Evolutionary conservation across 106 monocot genomes (phyloP).

Genomic region (Agapanthus africanus): DNA sequence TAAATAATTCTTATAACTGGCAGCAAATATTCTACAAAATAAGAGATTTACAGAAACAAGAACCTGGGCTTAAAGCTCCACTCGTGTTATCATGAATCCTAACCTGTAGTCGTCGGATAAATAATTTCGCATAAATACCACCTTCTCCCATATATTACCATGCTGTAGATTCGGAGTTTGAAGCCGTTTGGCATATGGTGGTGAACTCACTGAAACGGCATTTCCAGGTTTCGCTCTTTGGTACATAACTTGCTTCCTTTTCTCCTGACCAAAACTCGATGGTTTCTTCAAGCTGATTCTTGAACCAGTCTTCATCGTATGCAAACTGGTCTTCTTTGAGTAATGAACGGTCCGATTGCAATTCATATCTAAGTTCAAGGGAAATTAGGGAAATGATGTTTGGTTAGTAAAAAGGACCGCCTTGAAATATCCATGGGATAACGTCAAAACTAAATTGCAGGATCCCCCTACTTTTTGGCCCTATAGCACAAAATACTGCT

Average conservation of each 20-base stretch:
- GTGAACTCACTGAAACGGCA: conserved; percentile 56
- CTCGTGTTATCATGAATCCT: no score
- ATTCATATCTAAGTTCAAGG: conserved; percentile 54
- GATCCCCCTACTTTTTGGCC: no score
- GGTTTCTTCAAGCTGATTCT: conserved; percentile 28
- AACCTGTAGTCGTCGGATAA: no score
- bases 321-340: conserved; percentile 54
- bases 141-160: no score
- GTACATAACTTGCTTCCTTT: conserved; percentile 40
- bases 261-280: conserved; percentile 55
- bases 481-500: no score
- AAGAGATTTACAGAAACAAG: no score
- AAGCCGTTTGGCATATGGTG: conserved; percentile 25
- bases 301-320: conserved; percentile 59
- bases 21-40: no score
- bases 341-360: conserved; percentile 54
- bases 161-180: conserved; percentile 10
- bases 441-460: no score
- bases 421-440: neutral
- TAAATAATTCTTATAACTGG: no score
- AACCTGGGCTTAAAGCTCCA: no score
- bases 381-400: neutral
- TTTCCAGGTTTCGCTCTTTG: conserved; percentile 57
- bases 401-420: neutral
- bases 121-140: no score